Evolutionary conservation across 495 filamentous ascomycete genomes (phyloP).

Genomic region (Aspergillus coremiiformis): DNA sequence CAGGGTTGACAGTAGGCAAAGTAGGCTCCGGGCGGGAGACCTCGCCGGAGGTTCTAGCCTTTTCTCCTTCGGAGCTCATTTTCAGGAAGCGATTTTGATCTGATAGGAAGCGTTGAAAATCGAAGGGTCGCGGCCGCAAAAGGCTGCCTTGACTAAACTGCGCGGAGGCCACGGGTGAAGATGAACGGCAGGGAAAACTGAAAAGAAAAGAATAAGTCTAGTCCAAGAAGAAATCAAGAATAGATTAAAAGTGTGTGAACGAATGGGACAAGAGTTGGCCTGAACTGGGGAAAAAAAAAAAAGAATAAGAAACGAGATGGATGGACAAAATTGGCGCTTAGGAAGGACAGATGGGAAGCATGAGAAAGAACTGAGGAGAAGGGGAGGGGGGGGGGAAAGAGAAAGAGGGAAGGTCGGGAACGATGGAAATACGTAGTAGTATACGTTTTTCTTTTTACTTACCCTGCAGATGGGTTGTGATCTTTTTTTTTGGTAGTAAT

Average conservation of each 20-base stretch:
- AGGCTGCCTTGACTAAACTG: slow-evolving; percentile 42
- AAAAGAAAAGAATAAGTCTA: slow-evolving; percentile 8
- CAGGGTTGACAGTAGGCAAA: slow-evolving; percentile 72
- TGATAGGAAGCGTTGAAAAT: slow-evolving; percentile 43
- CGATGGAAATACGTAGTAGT: slow-evolving; percentile 1
- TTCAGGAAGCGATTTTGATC: slow-evolving; percentile 39
- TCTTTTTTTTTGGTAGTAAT: too few relatives aligned
- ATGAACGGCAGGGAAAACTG: slow-evolving; percentile 13
- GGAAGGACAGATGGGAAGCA: slow-evolving; percentile 10
- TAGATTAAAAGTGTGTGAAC: slow-evolving; percentile 15
- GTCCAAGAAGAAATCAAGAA: slow-evolving; percentile 6
- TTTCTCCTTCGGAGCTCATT: slow-evolving; percentile 67
- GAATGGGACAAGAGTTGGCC: slow-evolving; percentile 28
- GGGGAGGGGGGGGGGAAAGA: background rate
- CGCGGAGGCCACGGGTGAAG: slow-evolving; percentile 41
- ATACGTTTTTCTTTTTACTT: slow-evolving; percentile 3
- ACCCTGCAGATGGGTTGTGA: background rate
- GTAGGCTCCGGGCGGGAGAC: slow-evolving; percentile 53
- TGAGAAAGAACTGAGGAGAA: slow-evolving; percentile 7
- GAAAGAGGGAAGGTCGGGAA: slow-evolving; percentile 5
- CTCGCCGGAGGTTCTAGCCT: slow-evolving; percentile 72
- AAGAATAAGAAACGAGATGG: slow-evolving; percentile 9
- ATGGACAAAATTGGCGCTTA: slow-evolving; percentile 2
- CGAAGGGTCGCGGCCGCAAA: slow-evolving; percentile 44
- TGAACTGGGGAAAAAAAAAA: slow-evolving; percentile 8